Evolutionary conservation across 2,329 filamentous ascomycete genomes (phyloP).

Genomic region (Fusarium nanum): DNA sequence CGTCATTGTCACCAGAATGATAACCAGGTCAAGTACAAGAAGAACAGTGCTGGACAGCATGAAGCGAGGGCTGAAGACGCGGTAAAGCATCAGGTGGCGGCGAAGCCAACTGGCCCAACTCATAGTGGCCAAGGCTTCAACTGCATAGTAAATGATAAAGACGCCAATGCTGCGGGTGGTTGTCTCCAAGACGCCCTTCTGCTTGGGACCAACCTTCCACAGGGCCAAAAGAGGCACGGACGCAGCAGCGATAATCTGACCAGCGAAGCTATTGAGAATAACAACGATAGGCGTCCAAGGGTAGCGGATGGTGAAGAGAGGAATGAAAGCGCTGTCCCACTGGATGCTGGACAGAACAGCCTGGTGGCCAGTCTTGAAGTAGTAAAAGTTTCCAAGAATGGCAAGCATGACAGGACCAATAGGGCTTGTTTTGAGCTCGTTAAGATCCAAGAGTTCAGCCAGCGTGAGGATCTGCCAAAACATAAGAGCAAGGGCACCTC

Average conservation of each 20-base stretch:
- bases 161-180: constrained; percentile 77
- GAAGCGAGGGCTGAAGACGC: constrained; percentile 91
- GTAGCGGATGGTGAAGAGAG: constrained; percentile 83
- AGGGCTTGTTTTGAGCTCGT: constrained; percentile 71
- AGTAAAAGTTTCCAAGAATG: constrained; percentile 92
- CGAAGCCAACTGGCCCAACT: constrained; percentile 89
- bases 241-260: constrained; percentile 84
- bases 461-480: constrained; percentile 89
- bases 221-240: constrained; percentile 84
- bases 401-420: constrained; percentile 88
- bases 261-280: constrained; percentile 86
- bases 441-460: constrained; percentile 72
- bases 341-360: constrained; percentile 88
- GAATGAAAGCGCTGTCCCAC: constrained; percentile 96
- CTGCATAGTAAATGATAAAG: constrained; percentile 84
- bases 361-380: constrained; percentile 98
- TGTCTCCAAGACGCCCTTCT: constrained; percentile 74
- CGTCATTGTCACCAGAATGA: constrained; percentile 75
- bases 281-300: constrained; percentile 90
- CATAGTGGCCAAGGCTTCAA: constrained; percentile 86
- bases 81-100: constrained; percentile 94
- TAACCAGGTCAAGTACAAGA: constrained; percentile 80
- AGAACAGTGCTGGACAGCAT: constrained; percentile 82
- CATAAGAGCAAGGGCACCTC: constrained; percentile 83
- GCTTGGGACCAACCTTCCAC: constrained; percentile 89